Conservation (phyloP, 2,329 filamentous ascomycete genomes). For the Niveomyces coronatus region DNA sequence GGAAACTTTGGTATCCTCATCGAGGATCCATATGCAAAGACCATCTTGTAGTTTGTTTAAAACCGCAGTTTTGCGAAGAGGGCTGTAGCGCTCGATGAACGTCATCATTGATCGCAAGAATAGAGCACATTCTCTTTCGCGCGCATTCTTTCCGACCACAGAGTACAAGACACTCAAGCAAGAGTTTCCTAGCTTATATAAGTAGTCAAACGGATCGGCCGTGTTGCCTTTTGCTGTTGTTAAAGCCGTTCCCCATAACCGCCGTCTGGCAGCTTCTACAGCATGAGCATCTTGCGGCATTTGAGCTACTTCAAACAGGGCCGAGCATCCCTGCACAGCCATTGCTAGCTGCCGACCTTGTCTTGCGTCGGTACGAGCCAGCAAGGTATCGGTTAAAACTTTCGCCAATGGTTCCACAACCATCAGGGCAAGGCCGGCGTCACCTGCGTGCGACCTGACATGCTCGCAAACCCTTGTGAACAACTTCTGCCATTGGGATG, state of each 20-base stretch:
- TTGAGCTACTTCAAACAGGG: constrained; percentile 35
- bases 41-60: constrained; percentile 52
- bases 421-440: constrained; percentile 53
- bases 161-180: constrained; percentile 47
- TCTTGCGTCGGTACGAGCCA: constrained; percentile 9
- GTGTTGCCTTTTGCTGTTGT: constrained; percentile 28
- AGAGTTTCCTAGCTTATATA: constrained; percentile 51
- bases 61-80: constrained; percentile 24
- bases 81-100: constrained; percentile 32
- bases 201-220: constrained; percentile 53
- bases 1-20: constrained; percentile 35
- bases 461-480: constrained; percentile 46
- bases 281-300: constrained; percentile 51
- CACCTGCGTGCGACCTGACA: constrained; percentile 53
- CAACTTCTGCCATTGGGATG: constrained; percentile 40
- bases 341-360: neutral
- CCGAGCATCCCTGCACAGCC: constrained; percentile 21
- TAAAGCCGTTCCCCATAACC: constrained; percentile 46
- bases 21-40: constrained; percentile 53
- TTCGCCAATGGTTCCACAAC: constrained; percentile 64
- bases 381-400: constrained; percentile 30
- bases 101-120: constrained; percentile 44
- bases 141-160: constrained; percentile 27
- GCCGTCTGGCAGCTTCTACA: constrained; percentile 53
- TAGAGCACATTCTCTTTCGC: constrained; percentile 25